Conservation (phyloP, 495 filamentous ascomycete species). For the Tuber calosporum region DNA sequence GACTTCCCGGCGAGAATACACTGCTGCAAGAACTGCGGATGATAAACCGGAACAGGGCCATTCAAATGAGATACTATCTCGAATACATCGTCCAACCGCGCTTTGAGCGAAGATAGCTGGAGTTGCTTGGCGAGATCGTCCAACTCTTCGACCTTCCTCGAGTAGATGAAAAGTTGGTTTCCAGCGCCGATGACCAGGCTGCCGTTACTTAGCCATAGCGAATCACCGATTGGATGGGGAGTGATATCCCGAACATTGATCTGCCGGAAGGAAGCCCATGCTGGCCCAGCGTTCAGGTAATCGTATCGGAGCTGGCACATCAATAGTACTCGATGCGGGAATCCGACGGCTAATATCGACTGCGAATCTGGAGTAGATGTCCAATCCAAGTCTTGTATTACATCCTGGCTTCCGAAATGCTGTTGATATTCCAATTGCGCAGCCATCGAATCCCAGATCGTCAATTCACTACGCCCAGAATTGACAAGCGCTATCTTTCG, state of each 20-base stretch:
- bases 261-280: conserved; percentile 79
- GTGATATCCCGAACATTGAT: conserved; percentile 68
- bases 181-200: conserved; percentile 81
- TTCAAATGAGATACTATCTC: conserved; percentile 75
- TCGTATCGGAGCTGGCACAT: conserved; percentile 92
- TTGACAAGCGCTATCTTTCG: conserved; percentile 82
- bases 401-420: conserved; percentile 62
- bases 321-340: conserved; percentile 72
- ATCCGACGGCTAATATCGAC: conserved; percentile 85
- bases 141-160: conserved; percentile 62
- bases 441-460: conserved; percentile 85
- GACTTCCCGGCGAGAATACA: conserved; percentile 78
- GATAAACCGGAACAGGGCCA: conserved; percentile 81
- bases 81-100: conserved; percentile 57
- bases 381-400: conserved; percentile 86
- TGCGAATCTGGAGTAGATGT: conserved; percentile 86
- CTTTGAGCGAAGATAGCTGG: conserved; percentile 39
- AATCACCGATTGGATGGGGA: conserved; percentile 87
- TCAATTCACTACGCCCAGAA: conserved; percentile 62
- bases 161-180: conserved; percentile 86
- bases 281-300: conserved; percentile 80
- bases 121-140: conserved; percentile 47
- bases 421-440: conserved; percentile 70
- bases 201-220: conserved; percentile 78
- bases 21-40: conserved; percentile 86